phyloP scores from a whole-genome alignment of 2,329 filamentous ascomycete genomes.

The Orbilia brochopaga region DNA sequence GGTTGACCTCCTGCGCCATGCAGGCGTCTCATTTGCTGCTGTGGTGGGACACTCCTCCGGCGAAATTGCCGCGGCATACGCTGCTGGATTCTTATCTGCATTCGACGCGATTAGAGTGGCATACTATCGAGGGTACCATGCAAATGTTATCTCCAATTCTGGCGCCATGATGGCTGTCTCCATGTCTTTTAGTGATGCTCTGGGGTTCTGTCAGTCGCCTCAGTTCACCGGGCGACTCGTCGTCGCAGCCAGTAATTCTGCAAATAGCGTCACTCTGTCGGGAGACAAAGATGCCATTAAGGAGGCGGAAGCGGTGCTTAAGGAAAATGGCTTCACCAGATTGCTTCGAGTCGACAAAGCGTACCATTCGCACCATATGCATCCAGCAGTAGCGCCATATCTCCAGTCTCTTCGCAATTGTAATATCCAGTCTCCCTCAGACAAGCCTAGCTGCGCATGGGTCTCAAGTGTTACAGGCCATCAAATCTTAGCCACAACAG shows the following conservation, averaged over 20 bases:
- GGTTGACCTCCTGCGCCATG: conserved; percentile 57
- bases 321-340: conserved; percentile 23
- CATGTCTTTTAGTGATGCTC: conserved; percentile 56
- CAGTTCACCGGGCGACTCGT: not conserved
- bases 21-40: conserved; percentile 56
- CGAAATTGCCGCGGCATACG: conserved; percentile 61
- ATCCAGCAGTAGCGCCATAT: conserved; percentile 56
- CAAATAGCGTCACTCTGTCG: conserved; percentile 55
- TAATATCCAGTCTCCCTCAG: not conserved
- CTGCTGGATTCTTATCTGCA: conserved; percentile 57
- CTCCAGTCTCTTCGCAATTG: not conserved
- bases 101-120: conserved; percentile 58
- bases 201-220: not conserved
- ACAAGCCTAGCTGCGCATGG: not conserved
- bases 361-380: conserved; percentile 61
- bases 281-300: conserved; percentile 55
- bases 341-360: conserved; percentile 59
- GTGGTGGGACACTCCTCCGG: conserved; percentile 61
- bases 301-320: not conserved
- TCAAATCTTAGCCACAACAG: too few species aligned
- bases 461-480: conserved; percentile 53
- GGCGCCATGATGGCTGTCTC: conserved; percentile 59
- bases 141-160: conserved; percentile 10
- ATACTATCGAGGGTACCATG: conserved; percentile 58
- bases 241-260: conserved; percentile 54